These are phyloP conservation scores for Apiospora marii DNA, from an alignment of 2,329 filamentous ascomycete genomes.

Conservation along the genomic window DNA sequence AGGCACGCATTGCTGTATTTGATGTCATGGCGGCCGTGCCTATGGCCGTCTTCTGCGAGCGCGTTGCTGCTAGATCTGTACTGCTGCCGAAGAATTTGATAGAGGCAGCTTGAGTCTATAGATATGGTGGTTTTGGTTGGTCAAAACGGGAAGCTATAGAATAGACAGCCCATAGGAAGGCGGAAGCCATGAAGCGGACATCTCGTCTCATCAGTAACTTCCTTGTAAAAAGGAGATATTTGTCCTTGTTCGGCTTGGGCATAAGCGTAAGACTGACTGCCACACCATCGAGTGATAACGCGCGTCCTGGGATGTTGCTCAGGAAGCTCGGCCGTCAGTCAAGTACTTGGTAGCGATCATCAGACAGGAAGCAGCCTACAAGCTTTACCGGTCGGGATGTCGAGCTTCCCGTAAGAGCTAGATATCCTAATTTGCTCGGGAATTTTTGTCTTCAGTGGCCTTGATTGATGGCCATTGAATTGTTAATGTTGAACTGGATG, in stretches of 20 bases:
- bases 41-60: not conserved
- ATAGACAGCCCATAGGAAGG: too few relatives aligned
- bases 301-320: not conserved
- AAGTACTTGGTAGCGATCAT: not conserved
- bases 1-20: conserved; percentile 31
- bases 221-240: too few relatives aligned
- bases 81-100: not conserved
- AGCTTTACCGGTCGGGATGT: not conserved
- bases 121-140: too few relatives aligned
- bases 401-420: not conserved
- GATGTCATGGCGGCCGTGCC: conserved; percentile 24
- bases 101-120: too few relatives aligned
- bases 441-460: too few relatives aligned
- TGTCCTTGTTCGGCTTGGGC: too few relatives aligned
- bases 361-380: not conserved
- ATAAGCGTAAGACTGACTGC: not conserved
- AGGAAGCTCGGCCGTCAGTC: not conserved
- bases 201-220: too few relatives aligned
- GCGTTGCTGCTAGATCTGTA: not conserved
- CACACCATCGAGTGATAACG: not conserved
- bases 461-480: too few relatives aligned
- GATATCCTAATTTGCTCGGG: not conserved
- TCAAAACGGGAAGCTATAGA: too few relatives aligned
- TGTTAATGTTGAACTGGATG: too few relatives aligned
- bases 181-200: too few relatives aligned